Conservation (phyloP, 148 eudicot species). For the Arbutus unedo region DNA sequence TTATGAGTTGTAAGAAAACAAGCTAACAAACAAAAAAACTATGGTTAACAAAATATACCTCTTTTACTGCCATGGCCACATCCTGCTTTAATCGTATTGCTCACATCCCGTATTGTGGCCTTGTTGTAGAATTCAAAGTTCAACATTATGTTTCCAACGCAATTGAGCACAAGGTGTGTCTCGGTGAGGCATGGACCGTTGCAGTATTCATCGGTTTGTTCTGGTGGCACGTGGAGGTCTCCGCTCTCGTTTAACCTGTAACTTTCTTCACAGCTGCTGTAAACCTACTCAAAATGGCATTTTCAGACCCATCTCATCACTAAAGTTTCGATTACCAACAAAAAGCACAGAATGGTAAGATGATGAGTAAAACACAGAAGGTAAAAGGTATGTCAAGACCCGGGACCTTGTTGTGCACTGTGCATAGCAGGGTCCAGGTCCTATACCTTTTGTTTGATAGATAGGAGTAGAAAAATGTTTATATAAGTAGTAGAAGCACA, state of each 20-base stretch:
- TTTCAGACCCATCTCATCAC: neutral
- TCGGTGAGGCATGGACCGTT: slow-evolving; percentile 58
- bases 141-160: slow-evolving; percentile 40
- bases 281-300: slow-evolving; percentile 33
- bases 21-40: neutral
- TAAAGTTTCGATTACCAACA: neutral
- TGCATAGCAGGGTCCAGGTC: too few species aligned
- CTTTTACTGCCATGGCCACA: slow-evolving; percentile 49
- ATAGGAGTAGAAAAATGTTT: neutral
- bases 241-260: slow-evolving; percentile 51
- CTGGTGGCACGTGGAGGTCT: slow-evolving; percentile 50
- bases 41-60: slow-evolving; percentile 22
- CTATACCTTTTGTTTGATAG: neutral
- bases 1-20: neutral
- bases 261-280: slow-evolving; percentile 50
- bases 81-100: slow-evolving; percentile 50
- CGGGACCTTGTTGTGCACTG: too few species aligned
- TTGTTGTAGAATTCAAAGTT: slow-evolving; percentile 48
- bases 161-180: slow-evolving; percentile 54
- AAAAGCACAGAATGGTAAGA: neutral
- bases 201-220: slow-evolving; percentile 50
- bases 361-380: neutral
- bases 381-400: neutral
- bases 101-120: slow-evolving; percentile 48
- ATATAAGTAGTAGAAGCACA: neutral